Conservation (phyloP, 768 basidiomycete species). For the Pholiota microspora region DNA sequence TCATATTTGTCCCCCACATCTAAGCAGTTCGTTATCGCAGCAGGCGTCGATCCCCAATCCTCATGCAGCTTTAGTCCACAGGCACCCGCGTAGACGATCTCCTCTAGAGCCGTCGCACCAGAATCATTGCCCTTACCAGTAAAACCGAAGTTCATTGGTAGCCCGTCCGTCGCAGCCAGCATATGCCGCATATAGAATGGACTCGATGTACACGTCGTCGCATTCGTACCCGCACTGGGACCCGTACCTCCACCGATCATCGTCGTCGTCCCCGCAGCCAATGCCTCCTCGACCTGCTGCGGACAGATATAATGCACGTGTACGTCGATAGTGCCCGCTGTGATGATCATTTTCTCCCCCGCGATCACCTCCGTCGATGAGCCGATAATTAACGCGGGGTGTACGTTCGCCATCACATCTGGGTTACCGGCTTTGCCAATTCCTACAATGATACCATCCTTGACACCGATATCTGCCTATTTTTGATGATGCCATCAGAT, state of each 20-base stretch:
- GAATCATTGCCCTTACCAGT: conserved; percentile 98
- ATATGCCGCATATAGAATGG: conserved; percentile 88
- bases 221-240: conserved; percentile 84
- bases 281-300: conserved; percentile 84
- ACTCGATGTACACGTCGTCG: conserved; percentile 93
- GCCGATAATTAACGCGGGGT: conserved; percentile 73
- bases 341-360: conserved; percentile 91
- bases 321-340: conserved; percentile 89
- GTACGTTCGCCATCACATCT: conserved; percentile 83
- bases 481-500: neutral
- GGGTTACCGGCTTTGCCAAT: conserved; percentile 99
- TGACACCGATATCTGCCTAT: conserved; percentile 94
- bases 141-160: conserved; percentile 91
- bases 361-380: conserved; percentile 95
- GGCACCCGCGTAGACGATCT: conserved; percentile 81
- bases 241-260: conserved; percentile 97
- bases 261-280: conserved; percentile 84
- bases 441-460: conserved; percentile 74
- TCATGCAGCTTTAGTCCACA: conserved; percentile 94
- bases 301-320: conserved; percentile 97
- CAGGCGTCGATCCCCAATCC: conserved; percentile 94
- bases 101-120: conserved; percentile 68
- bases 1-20: conserved; percentile 88
- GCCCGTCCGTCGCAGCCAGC: conserved; percentile 86
- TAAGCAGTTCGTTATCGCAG: conserved; percentile 72